Conservation (phyloP, 2,329 filamentous ascomycete genomes). For the Apiospora saccharicola region DNA sequence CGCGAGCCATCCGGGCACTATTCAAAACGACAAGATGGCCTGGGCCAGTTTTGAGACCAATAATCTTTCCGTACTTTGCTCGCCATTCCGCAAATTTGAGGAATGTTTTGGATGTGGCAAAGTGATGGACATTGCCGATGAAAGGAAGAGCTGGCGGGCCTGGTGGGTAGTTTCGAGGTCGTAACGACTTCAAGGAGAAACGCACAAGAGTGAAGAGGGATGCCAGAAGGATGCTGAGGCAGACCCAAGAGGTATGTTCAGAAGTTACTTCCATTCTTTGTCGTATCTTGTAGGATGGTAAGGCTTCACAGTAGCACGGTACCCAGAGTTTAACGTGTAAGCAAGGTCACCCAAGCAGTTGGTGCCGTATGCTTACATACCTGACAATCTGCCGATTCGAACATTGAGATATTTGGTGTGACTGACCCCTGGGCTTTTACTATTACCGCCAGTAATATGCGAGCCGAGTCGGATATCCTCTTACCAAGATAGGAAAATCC, state of each 20-base stretch:
- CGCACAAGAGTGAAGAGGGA: neutral
- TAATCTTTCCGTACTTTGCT: conserved; percentile 27
- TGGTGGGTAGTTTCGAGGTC: conserved; percentile 24
- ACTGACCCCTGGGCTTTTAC: neutral
- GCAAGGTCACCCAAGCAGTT: neutral
- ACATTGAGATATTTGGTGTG: neutral
- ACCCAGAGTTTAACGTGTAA: neutral
- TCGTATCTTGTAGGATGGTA: neutral
- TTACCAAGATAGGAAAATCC: neutral
- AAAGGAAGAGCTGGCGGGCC: conserved; percentile 25
- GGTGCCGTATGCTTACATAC: neutral
- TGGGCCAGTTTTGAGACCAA: conserved; percentile 29
- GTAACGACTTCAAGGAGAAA: conserved; percentile 24
- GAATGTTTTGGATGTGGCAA: conserved; percentile 24
- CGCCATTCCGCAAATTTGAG: conserved; percentile 24
- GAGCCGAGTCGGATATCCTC: neutral
- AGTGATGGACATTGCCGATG: conserved; percentile 26
- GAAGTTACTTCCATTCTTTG: neutral
- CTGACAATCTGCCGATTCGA: neutral
- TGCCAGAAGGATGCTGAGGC: neutral
- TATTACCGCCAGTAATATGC: neutral
- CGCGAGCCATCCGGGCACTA: conserved; percentile 25
- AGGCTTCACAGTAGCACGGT: neutral
- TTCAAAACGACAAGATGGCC: conserved; percentile 29
- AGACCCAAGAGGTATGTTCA: neutral